These are phyloP conservation scores for Pleurotus citrinopileatus DNA, from an alignment of 768 basidiomycete species.

Conservation along the genomic window DNA sequence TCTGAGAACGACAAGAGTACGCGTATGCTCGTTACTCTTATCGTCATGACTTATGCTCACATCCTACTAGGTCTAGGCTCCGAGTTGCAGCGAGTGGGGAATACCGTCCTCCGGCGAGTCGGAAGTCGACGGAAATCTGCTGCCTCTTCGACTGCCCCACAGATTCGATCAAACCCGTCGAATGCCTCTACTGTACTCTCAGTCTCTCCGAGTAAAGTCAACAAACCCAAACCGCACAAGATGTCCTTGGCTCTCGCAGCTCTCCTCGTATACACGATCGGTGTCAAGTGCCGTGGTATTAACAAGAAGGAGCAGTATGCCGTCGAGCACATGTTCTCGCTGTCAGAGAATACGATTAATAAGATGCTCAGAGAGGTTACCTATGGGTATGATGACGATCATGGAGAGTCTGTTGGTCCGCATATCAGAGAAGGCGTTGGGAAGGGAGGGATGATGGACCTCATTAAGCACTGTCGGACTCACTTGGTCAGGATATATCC, in stretches of 20 bases:
- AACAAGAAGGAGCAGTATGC: constrained; percentile 88
- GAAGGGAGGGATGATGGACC: constrained; percentile 46
- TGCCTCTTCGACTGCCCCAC: constrained; percentile 13
- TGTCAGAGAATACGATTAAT: constrained; percentile 83
- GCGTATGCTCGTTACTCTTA: background rate
- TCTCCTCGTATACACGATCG: constrained; percentile 93
- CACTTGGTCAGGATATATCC: constrained; percentile 91
- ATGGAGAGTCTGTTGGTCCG: background rate
- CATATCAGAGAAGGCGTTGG: constrained; percentile 3
- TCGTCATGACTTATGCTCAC: background rate
- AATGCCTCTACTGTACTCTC: background rate
- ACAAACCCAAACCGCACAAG: constrained; percentile 1
- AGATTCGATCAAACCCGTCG: constrained; percentile 11
- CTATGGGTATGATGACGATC: constrained; percentile 4
- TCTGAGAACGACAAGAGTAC: constrained; percentile 31
- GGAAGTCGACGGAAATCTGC: constrained; percentile 29
- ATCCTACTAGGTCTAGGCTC: constrained; percentile 24
- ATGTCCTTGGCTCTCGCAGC: constrained; percentile 49
- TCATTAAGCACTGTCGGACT: constrained; percentile 87
- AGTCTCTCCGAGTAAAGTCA: background rate
- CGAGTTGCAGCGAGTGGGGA: constrained; percentile 34
- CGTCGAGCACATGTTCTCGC: constrained; percentile 85
- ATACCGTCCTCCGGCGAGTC: constrained; percentile 38
- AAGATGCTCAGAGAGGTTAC: constrained; percentile 62
- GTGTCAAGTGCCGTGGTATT: constrained; percentile 92